Conservation (phyloP, 2,329 filamentous ascomycete genomes). For the Neurospora crassa region DNA sequence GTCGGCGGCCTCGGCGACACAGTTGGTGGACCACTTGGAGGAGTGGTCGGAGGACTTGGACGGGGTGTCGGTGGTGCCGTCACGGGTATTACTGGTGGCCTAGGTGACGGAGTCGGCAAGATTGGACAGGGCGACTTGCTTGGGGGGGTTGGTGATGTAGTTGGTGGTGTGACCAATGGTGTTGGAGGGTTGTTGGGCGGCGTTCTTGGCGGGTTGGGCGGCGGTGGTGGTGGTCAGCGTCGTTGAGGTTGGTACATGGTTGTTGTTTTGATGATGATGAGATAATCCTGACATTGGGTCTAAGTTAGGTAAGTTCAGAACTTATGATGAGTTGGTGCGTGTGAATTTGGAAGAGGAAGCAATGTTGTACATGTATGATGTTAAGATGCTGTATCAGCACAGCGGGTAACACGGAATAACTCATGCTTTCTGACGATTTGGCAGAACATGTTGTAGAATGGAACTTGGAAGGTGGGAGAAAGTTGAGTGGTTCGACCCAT, state of each 20-base stretch:
- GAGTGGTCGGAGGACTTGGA: constrained; percentile 10
- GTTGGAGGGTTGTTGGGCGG: constrained; percentile 11
- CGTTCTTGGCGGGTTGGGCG: constrained; percentile 10
- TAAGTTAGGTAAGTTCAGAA: background rate
- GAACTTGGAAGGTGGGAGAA: background rate
- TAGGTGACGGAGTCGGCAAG: constrained; percentile 12
- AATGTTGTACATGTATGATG: background rate
- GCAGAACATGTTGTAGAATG: background rate
- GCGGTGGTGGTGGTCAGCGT: background rate
- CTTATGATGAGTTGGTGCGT: background rate
- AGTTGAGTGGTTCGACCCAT: background rate
- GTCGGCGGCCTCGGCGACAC: constrained; percentile 12
- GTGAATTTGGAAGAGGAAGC: background rate
- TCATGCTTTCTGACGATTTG: background rate
- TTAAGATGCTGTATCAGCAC: background rate
- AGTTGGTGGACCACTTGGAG: constrained; percentile 12
- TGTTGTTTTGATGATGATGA: background rate
- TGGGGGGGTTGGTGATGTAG: constrained; percentile 9
- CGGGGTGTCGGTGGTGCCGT: constrained; percentile 11
- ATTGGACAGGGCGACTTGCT: constrained; percentile 12
- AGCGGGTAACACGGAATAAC: background rate
- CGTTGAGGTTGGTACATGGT: background rate
- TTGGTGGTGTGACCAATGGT: constrained; percentile 11
- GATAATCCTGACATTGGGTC: background rate
- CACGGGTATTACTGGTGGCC: constrained; percentile 9